A percentile compares a stretch with the other conserved stretches of the same genome.
Evolutionary conservation across 1,139 yeast genomes (phyloP).

Genomic region (Martiniozyma asiatica): DNA sequence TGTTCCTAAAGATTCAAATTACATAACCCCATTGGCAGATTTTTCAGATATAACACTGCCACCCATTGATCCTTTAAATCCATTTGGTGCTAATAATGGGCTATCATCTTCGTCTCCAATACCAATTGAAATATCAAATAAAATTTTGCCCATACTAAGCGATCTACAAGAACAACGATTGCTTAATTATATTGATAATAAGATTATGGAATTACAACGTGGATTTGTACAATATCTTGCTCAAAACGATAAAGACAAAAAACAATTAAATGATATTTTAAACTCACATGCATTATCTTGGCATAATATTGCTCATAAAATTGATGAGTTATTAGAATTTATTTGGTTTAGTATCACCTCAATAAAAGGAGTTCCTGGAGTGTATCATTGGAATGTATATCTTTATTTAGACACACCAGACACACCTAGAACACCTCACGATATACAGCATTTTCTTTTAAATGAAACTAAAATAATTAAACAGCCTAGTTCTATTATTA

Average conservation of each 20-base stretch:
- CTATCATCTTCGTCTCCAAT: conserved; percentile 15
- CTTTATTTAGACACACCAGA: conserved; percentile 23
- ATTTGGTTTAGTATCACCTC: conserved; percentile 44
- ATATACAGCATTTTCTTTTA: conserved; percentile 2
- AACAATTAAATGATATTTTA: conserved; percentile 1
- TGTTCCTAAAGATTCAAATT: conserved; percentile 1
- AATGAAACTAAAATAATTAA: conserved; percentile 9
- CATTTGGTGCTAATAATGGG: conserved; percentile 17
- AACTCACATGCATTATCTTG: conserved; percentile 18
- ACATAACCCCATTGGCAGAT: conserved; percentile 9
- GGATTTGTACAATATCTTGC: conserved; percentile 52
- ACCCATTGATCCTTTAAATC: conserved; percentile 17
- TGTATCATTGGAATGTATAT: conserved; percentile 23
- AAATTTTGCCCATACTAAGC: conserved; percentile 15
- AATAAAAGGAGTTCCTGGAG: conserved; percentile 19
- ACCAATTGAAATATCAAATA: conserved; percentile 3
- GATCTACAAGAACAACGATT: conserved; percentile 49
- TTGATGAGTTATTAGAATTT: conserved; percentile 36
- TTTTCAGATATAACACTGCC: conserved; percentile 9
- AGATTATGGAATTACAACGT: conserved; percentile 47
- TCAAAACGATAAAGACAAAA: conserved; percentile 12
- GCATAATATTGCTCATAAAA: conserved; percentile 31
- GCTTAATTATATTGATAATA: conserved; percentile 47
- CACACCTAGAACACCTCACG: too few relatives aligned
- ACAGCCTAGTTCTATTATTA: too few relatives aligned